Conservation (phyloP, 805 yeast species). For the Saturnispora sekii region DNA sequence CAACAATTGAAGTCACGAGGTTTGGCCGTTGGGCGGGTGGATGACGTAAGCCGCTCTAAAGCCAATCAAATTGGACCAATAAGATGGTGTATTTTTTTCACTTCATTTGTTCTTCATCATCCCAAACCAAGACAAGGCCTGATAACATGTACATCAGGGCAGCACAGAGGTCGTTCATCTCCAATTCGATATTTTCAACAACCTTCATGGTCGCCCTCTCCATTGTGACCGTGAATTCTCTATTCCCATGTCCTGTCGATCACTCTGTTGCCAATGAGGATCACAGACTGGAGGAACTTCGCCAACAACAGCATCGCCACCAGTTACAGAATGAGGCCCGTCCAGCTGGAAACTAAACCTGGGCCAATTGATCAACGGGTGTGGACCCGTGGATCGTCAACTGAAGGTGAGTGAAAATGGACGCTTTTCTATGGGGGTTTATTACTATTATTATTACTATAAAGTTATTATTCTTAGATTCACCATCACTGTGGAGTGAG, state of each 20-base stretch:
- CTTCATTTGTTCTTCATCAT: neutral
- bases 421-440: too few relatives aligned
- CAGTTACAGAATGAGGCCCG: too few relatives aligned
- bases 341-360: too few relatives aligned
- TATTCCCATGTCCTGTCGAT: slow-evolving; percentile 38
- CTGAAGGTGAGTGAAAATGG: too few relatives aligned
- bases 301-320: slow-evolving; percentile 4
- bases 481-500: too few relatives aligned
- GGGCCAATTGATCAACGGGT: too few relatives aligned
- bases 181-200: slow-evolving; percentile 59
- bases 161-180: slow-evolving; percentile 43
- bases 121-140: too few relatives aligned
- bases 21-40: neutral
- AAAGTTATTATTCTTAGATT: too few relatives aligned
- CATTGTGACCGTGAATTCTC: slow-evolving; percentile 26
- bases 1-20: neutral
- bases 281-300: slow-evolving; percentile 11
- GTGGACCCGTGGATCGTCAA: too few relatives aligned
- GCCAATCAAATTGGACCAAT: slow-evolving; percentile 12
- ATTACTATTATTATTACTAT: too few relatives aligned
- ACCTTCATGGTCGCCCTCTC: slow-evolving; percentile 69
- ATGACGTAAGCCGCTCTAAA: neutral
- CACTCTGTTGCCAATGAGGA: slow-evolving; percentile 29
- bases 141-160: slow-evolving; percentile 34
- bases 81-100: slow-evolving; percentile 8